Evolutionary conservation across 2,329 filamentous ascomycete species (phyloP).

Genomic region (Aspergillus piperis): DNA sequence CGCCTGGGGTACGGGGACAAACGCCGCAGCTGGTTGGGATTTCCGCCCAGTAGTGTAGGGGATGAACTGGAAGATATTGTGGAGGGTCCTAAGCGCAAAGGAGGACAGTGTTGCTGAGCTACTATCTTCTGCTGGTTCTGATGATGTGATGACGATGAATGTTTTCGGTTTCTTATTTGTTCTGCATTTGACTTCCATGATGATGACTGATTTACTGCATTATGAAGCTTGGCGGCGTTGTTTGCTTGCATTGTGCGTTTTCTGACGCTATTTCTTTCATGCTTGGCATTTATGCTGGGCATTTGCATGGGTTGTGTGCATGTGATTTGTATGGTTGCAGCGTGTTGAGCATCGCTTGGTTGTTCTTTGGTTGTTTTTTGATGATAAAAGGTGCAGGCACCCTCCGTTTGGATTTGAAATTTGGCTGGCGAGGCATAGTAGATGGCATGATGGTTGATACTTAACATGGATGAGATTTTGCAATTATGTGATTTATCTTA

Average conservation of each 20-base stretch:
- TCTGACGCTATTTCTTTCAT: too few species aligned
- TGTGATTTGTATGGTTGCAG: background rate
- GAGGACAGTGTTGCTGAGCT: slow-evolving; percentile 46
- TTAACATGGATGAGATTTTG: background rate
- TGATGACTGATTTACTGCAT: background rate
- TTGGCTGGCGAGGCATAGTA: background rate
- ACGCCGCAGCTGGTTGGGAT: slow-evolving; percentile 66
- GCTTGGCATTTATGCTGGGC: background rate
- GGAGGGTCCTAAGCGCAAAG: slow-evolving; percentile 36
- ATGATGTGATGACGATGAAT: background rate
- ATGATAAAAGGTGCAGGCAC: background rate
- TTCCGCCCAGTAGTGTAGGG: slow-evolving; percentile 52
- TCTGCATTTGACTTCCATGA: background rate
- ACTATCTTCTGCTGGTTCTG: background rate
- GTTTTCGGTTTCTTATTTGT: background rate
- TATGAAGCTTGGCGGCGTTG: background rate
- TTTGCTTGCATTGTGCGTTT: background rate
- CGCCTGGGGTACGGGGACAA: slow-evolving; percentile 62
- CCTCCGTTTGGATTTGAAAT: background rate
- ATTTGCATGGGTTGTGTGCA: background rate
- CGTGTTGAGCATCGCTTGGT: background rate
- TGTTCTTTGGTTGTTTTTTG: background rate
- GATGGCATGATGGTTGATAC: background rate
- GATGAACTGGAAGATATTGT: slow-evolving; percentile 36
- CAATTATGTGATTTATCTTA: background rate